These are phyloP conservation scores for Fabrea salina DNA, from an alignment of 169 alveolate genomes.

Conservation along the genomic window DNA sequence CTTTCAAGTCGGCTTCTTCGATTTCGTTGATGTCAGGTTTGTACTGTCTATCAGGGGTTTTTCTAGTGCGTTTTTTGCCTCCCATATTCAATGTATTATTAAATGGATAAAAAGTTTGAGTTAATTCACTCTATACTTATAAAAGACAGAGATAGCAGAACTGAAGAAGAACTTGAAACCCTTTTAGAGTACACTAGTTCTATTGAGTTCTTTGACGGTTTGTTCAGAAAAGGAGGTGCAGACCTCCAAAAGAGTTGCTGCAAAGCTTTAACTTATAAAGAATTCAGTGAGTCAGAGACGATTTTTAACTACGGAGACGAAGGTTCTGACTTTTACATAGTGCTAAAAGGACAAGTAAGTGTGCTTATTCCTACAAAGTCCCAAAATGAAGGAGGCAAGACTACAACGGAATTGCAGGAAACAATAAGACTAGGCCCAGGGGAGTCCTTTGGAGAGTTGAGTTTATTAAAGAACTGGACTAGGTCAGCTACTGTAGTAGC, in stretches of 20 bases:
- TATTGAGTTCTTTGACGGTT: too few species aligned
- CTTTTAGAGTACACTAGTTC: too few species aligned
- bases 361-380: not conserved
- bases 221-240: not conserved
- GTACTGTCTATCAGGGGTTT: not conserved
- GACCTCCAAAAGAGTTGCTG: not conserved
- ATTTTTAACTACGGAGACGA: constrained; percentile 20
- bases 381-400: not conserved
- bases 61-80: not conserved
- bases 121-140: too few species aligned
- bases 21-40: not conserved
- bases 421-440: not conserved
- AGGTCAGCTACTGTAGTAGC: constrained; percentile 35
- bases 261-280: not conserved
- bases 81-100: not conserved
- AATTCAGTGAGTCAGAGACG: not conserved
- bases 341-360: constrained; percentile 19
- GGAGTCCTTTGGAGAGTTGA: constrained; percentile 41
- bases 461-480: constrained; percentile 31
- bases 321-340: constrained; percentile 3
- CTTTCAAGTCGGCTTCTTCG: not conserved
- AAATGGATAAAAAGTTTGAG: not conserved
- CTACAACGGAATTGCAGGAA: not conserved
- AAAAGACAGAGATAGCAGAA: too few species aligned
- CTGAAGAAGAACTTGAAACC: too few species aligned